phyloP scores from a whole-genome alignment of 2,329 filamentous ascomycete genomes.

The Fusarium mangiferae region DNA sequence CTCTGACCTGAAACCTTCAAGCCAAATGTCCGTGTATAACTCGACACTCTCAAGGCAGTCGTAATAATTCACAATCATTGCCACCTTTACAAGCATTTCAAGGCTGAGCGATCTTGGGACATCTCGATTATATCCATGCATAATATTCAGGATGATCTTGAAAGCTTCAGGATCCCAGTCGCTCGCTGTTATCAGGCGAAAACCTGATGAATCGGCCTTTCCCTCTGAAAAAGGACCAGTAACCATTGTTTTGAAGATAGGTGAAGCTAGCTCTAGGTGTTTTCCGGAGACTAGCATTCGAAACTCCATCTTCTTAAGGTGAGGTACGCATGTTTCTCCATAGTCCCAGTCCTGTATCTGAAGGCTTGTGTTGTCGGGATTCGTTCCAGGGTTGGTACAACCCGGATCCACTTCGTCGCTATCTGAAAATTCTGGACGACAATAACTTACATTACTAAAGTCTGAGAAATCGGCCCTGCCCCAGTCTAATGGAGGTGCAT shows the following conservation, averaged over 20 bases:
- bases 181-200: not conserved
- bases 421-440: fast-evolving
- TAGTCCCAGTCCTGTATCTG: fast-evolving
- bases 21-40: conserved; percentile 9
- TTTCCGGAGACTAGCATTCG: not conserved
- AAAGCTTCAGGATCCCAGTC: conserved; percentile 43
- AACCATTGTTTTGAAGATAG: conserved; percentile 7
- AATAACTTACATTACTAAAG: fast-evolving
- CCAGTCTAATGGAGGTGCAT: fast-evolving
- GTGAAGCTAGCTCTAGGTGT: conserved; percentile 3
- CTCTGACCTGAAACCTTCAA: not conserved
- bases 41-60: conserved; percentile 37
- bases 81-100: conserved; percentile 39
- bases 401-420: fast-evolving
- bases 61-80: conserved; percentile 42
- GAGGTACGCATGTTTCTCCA: not conserved
- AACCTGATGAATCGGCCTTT: fast-evolving
- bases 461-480: fast-evolving
- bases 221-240: not conserved
- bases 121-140: conserved; percentile 36
- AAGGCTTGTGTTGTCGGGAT: fast-evolving
- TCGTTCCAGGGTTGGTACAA: fast-evolving
- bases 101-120: conserved; percentile 30
- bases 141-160: conserved; percentile 35
- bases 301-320: not conserved